A percentile compares a stretch with the other conserved stretches of the same genome.
phyloP scores from a whole-genome alignment of 2,329 filamentous ascomycete genomes.

The Pseudogymnoascus sp. region DNA sequence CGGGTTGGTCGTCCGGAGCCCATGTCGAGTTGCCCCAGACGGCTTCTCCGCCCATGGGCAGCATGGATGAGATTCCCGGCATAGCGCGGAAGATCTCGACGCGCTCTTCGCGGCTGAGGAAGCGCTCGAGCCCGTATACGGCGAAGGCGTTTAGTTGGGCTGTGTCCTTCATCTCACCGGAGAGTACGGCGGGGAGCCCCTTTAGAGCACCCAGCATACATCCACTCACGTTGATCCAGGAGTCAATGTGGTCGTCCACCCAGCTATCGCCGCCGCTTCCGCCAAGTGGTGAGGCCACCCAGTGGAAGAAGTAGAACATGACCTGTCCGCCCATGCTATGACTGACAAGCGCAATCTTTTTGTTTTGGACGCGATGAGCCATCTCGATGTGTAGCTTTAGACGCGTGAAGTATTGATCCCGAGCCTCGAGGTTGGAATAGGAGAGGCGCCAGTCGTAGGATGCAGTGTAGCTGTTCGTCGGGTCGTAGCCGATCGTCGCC shows the following conservation, averaged over 20 bases:
- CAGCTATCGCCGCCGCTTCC: constrained; percentile 77
- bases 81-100: constrained; percentile 93
- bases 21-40: constrained; percentile 89
- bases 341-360: constrained; percentile 79
- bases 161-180: constrained; percentile 97
- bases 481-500: constrained; percentile 92
- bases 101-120: constrained; percentile 81
- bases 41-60: constrained; percentile 84
- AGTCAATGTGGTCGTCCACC: constrained; percentile 84
- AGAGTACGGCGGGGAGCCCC: constrained; percentile 80
- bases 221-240: constrained; percentile 97
- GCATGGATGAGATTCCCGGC: constrained; percentile 94
- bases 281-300: constrained; percentile 70
- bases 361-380: constrained; percentile 60
- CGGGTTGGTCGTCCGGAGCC: constrained; percentile 78
- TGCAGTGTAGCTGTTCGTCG: constrained; percentile 62
- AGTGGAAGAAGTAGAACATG: constrained; percentile 69
- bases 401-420: constrained; percentile 89
- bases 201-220: constrained; percentile 97
- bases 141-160: constrained; percentile 94
- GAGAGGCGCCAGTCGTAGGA: constrained; percentile 88
- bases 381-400: constrained; percentile 87
- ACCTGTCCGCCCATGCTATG: constrained; percentile 99
- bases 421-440: constrained; percentile 78
- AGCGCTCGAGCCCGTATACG: constrained; percentile 94